Conservation (phyloP, 2,329 filamentous ascomycete species). For the Fusarium penzigii region DNA sequence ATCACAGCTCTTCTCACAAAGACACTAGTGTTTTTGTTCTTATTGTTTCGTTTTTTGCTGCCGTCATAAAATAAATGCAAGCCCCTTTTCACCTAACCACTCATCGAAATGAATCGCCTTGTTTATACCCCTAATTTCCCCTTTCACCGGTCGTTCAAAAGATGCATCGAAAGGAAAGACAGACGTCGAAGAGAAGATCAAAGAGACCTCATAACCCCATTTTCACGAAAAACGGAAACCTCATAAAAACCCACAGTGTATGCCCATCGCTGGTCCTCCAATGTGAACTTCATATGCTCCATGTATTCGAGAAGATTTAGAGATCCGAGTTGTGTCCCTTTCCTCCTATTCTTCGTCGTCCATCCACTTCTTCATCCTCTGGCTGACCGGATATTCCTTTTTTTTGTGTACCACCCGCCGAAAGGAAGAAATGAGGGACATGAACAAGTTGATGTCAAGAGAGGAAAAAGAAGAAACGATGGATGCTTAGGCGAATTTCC, state of each 20-base stretch:
- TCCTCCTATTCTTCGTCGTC: conserved; percentile 20
- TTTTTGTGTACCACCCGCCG: conserved; percentile 24
- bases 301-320: background rate
- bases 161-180: background rate
- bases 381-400: background rate
- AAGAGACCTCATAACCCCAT: background rate
- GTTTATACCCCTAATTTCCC: background rate
- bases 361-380: conserved; percentile 20
- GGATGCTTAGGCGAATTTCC: conserved; percentile 21
- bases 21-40: background rate
- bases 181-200: background rate
- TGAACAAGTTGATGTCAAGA: conserved; percentile 13
- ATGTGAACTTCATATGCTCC: background rate
- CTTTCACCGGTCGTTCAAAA: background rate
- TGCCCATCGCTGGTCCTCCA: background rate
- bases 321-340: background rate
- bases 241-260: background rate
- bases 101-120: background rate
- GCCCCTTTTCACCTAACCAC: background rate
- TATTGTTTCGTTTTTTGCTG: background rate
- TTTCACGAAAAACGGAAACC: background rate
- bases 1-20: background rate
- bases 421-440: conserved; percentile 11
- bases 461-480: conserved; percentile 14
- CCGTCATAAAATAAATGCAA: background rate